Conservation (phyloP, 345 rosid species). For the Erodium maritimum region DNA sequence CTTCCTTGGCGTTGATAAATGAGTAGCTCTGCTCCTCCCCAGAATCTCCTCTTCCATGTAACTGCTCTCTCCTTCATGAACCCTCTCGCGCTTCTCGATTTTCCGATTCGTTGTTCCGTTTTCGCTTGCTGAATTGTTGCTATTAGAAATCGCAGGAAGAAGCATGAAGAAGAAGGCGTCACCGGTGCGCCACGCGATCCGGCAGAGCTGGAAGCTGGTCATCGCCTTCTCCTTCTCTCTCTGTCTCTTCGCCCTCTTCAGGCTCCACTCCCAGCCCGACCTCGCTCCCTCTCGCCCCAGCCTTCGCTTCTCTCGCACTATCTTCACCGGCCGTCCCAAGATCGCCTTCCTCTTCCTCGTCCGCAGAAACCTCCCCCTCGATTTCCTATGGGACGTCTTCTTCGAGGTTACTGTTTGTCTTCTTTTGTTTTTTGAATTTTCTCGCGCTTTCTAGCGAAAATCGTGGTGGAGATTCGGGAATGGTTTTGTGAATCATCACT, state of each 20-base stretch:
- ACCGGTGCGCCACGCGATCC: conserved; percentile 27
- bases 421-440: background rate
- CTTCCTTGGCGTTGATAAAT: background rate
- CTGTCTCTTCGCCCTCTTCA: conserved; percentile 38
- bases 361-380: conserved; percentile 48
- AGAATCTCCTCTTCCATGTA: background rate
- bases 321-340: conserved; percentile 39
- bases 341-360: conserved; percentile 52
- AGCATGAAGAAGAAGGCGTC: conserved; percentile 43
- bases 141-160: conserved; percentile 5
- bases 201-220: conserved; percentile 58
- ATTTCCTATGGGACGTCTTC: conserved; percentile 63
- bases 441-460: background rate
- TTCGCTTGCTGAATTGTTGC: background rate
- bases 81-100: too few species aligned
- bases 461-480: background rate
- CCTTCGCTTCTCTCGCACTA: conserved; percentile 20
- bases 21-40: background rate
- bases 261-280: conserved; percentile 25
- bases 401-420: conserved; percentile 50
- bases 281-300: conserved; percentile 17
- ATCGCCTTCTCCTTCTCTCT: conserved; percentile 36
- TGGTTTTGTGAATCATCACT: background rate
- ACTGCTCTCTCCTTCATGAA: background rate
- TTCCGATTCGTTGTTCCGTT: background rate